These are phyloP conservation scores for Naematelia aurantialba DNA, from an alignment of 768 basidiomycete species.

Conservation along the genomic window DNA sequence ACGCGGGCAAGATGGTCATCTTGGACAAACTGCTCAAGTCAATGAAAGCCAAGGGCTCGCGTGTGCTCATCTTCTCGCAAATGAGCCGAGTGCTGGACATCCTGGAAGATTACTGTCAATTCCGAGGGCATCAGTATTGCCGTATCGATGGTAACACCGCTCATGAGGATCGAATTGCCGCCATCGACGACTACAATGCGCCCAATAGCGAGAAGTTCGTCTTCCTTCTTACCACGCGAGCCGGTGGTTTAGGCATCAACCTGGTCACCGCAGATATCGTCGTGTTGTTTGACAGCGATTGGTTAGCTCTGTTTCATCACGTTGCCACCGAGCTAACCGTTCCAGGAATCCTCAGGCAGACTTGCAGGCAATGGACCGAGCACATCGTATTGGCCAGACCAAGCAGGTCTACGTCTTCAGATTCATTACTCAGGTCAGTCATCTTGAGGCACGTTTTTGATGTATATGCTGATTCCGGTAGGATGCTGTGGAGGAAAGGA, in stretches of 20 bases:
- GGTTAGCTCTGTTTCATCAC: slow-evolving; percentile 55
- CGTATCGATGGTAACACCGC: slow-evolving; percentile 94
- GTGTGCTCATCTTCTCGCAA: slow-evolving; percentile 95
- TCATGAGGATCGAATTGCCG: slow-evolving; percentile 89
- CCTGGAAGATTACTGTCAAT: slow-evolving; percentile 93
- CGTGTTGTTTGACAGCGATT: slow-evolving; percentile 92
- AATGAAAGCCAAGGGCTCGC: slow-evolving; percentile 89
- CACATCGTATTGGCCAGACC: slow-evolving; percentile 92
- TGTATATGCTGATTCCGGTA: slow-evolving; percentile 18
- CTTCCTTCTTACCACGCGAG: slow-evolving; percentile 92
- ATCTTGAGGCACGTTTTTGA: not conserved
- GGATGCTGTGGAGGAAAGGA: slow-evolving; percentile 91
- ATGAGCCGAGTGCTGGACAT: slow-evolving; percentile 99
- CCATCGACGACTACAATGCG: slow-evolving; percentile 97
- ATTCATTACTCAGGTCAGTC: slow-evolving; percentile 74
- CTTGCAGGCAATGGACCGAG: slow-evolving; percentile 97
- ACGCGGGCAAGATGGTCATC: slow-evolving; percentile 95
- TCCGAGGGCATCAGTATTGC: slow-evolving; percentile 84
- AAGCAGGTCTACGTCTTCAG: slow-evolving; percentile 96
- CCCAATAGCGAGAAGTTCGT: slow-evolving; percentile 92
- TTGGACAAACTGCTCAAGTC: slow-evolving; percentile 83
- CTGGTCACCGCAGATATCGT: slow-evolving; percentile 92
- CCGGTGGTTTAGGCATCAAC: slow-evolving; percentile 96
- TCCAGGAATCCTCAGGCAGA: slow-evolving; percentile 96
- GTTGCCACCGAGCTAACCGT: not conserved